phyloP scores from a whole-genome alignment of 495 filamentous ascomycete genomes.

The Daldinia decipiens region DNA sequence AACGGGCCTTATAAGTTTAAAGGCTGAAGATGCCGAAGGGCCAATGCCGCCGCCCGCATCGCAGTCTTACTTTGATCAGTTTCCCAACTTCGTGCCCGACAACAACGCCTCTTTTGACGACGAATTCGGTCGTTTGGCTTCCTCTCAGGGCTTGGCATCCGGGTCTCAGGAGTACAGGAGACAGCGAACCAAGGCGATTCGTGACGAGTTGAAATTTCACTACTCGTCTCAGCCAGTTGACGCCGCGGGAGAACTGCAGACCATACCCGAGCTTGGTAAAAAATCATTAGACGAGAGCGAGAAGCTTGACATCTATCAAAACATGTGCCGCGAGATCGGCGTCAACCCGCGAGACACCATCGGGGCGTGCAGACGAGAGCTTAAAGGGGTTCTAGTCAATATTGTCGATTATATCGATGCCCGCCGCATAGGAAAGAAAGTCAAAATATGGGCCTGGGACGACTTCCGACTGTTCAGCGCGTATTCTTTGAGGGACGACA shows the following conservation, averaged over 20 bases:
- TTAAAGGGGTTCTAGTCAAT: conserved; percentile 58
- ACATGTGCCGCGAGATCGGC: conserved; percentile 46
- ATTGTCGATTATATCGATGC: conserved; percentile 63
- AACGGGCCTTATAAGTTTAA: neutral
- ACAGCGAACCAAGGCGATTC: conserved; percentile 49
- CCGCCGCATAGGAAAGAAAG: conserved; percentile 43
- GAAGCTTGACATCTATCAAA: conserved; percentile 44
- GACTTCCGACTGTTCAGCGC: conserved; percentile 46
- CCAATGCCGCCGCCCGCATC: conserved; percentile 37
- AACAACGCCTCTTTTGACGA: conserved; percentile 47
- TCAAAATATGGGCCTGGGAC: conserved; percentile 47
- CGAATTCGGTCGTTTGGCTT: conserved; percentile 52
- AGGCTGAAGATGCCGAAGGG: conserved; percentile 2
- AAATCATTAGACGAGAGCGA: conserved; percentile 13
- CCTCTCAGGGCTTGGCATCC: conserved; percentile 49
- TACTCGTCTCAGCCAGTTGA: conserved; percentile 44
- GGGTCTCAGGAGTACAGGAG: conserved; percentile 47
- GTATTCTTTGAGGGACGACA: conserved; percentile 51
- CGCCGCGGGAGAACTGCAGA: neutral
- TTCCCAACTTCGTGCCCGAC: conserved; percentile 47
- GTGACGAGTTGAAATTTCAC: conserved; percentile 48
- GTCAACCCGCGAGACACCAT: conserved; percentile 29
- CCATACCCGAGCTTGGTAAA: conserved; percentile 10
- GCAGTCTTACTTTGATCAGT: conserved; percentile 52
- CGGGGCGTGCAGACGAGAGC: conserved; percentile 45